A percentile compares a stretch with the other conserved stretches of the same genome.
Conservation (phyloP, 2,329 filamentous ascomycete species). For the Claviceps sp. region DNA sequence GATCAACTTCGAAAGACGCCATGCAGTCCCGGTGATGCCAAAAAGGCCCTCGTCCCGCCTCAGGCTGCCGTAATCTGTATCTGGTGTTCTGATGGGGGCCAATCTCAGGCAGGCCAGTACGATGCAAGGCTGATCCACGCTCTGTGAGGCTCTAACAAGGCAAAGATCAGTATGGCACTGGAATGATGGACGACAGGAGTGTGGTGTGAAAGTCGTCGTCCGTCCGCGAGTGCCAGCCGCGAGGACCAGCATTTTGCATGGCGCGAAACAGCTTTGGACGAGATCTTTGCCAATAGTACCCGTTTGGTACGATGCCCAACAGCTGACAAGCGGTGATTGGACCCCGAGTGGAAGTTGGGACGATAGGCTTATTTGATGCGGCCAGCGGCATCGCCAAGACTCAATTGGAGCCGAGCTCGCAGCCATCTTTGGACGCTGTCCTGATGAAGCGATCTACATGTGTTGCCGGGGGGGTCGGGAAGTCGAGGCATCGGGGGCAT, state of each 20-base stretch:
- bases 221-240: neutral
- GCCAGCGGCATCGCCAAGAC: neutral
- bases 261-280: neutral
- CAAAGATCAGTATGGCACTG: neutral
- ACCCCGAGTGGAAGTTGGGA: neutral
- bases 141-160: slow-evolving; percentile 1
- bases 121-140: neutral
- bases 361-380: neutral
- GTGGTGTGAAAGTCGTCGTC: neutral
- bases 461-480: neutral
- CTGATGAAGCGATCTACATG: neutral
- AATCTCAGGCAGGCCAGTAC: neutral
- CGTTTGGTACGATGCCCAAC: neutral
- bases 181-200: neutral
- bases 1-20: slow-evolving; percentile 94
- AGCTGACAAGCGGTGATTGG: slow-evolving; percentile 6
- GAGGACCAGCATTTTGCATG: neutral
- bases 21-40: slow-evolving; percentile 33
- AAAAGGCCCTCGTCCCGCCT: neutral
- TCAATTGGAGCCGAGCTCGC: neutral
- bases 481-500: neutral
- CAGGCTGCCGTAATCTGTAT: neutral
- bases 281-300: neutral
- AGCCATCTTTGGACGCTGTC: neutral
- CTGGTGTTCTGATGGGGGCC: neutral